These are phyloP conservation scores for Tricholoma terreum DNA, from an alignment of 768 basidiomycete genomes.

Conservation along the genomic window DNA sequence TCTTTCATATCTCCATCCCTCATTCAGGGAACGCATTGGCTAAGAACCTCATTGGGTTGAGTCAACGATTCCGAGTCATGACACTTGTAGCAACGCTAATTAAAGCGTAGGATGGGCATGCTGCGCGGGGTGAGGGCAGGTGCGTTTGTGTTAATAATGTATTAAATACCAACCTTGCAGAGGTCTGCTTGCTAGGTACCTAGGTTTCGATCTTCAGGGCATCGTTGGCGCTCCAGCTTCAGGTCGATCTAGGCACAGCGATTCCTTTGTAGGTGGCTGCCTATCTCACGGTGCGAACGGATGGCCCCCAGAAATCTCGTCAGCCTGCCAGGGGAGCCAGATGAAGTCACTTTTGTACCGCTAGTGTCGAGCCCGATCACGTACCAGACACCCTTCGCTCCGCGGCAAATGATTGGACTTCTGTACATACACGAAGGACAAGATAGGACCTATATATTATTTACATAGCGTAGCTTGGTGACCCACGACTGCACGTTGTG, in stretches of 20 bases:
- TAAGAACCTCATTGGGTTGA: no score
- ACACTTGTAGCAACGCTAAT: no score
- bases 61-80: no score
- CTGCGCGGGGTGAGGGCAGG: no score
- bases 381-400: slow-evolving; percentile 52
- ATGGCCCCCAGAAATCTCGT: slow-evolving; percentile 57
- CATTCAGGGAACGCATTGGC: no score
- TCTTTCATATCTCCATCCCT: no score
- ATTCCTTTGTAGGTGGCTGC: slow-evolving; percentile 57
- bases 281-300: slow-evolving; percentile 54
- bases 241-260: slow-evolving; percentile 49
- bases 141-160: no score
- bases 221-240: no score
- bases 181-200: no score
- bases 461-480: slow-evolving; percentile 58
- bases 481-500: slow-evolving; percentile 62
- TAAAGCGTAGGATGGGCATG: no score
- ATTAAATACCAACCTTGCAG: slow-evolving; percentile 23
- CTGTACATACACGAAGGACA: slow-evolving; percentile 42
- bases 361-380: slow-evolving; percentile 54
- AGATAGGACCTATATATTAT: slow-evolving; percentile 58
- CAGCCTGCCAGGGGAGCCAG: slow-evolving; percentile 26
- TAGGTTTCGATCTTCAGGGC: no score
- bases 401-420: slow-evolving; percentile 56
- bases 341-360: slow-evolving; percentile 54